These are phyloP conservation scores for Akanthomyces lecanii DNA, from an alignment of 2,329 filamentous ascomycete species.

Conservation along the genomic window DNA sequence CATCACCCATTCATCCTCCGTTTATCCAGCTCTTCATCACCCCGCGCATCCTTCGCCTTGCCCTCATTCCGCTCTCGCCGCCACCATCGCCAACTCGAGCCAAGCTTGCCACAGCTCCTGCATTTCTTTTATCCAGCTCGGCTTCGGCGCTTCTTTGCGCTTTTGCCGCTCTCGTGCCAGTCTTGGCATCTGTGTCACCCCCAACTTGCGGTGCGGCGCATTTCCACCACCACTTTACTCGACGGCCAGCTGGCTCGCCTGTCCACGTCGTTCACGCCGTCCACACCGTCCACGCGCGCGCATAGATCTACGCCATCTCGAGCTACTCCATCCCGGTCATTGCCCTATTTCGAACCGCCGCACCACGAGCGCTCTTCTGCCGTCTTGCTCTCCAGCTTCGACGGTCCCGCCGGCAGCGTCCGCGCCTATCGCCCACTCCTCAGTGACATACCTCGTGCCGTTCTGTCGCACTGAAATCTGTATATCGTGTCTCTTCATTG, in stretches of 20 bases:
- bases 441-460: not conserved
- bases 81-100: not conserved
- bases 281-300: not conserved
- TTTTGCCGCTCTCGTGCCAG: not conserved
- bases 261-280: not conserved
- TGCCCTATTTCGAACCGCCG: not conserved
- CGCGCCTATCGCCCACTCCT: not conserved
- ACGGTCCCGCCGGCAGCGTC: not conserved
- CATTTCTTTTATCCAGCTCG: not conserved
- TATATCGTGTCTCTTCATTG: not conserved
- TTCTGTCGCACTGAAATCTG: not conserved
- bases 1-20: not conserved
- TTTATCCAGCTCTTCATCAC: not conserved
- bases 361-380: not conserved
- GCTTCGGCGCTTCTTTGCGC: not conserved
- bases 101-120: not conserved
- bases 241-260: not conserved
- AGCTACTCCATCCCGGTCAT: not conserved
- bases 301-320: not conserved
- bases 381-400: not conserved
- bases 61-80: not conserved
- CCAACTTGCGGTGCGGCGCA: not conserved
- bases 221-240: not conserved
- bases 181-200: not conserved
- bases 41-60: not conserved